Evolutionary conservation across 495 filamentous ascomycete genomes (phyloP), one percentile per base, ranked within the genome.

Genomic region (Xylaria intraflava): DNA sequence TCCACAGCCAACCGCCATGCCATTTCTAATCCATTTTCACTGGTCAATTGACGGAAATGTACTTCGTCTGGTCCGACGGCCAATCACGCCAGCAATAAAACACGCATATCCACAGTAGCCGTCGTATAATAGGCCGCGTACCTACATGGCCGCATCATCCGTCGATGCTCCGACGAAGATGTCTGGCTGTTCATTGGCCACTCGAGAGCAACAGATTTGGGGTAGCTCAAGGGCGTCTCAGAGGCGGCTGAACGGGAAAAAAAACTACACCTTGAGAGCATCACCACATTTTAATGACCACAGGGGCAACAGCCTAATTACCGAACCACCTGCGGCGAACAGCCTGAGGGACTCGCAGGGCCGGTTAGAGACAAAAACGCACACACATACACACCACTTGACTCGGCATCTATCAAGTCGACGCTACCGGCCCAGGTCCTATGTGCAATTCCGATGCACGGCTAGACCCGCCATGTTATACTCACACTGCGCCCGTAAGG

Each of bases 391-490:
- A 38, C 35, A n/a, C 17, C 35, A 38, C 35, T 38, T 16, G 35
- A 38, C 35, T 38, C 35, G 17, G 35, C 26, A 23, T 30, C 23
- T 27, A 46, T 31, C 24, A 53, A 27, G 39, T 22, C 29, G 30
- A 39, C 42, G 33, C 30, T 23, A 27, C 33, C 49, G 26, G 22
- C n/a, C n/a, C n/a, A 42, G 41, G 51, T 53, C 31, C 42, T 44
- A 53, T 53, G 33, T 53, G 35, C 51, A 53, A 53, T 53, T 46
- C 46, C 51, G 33, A 46, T 36, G 24, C 33, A 26, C 11, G 51
- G 31, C 39, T 24, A 40, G 23, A 40, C 24, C 31, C 31, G 33
- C 51, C 51, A 31, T n/a, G n/a, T n/a, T n/a, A 53, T 45, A 26
- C 22, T 22, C 7, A 16, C 33, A 31, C 31, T 53, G 51, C 42